Evolutionary conservation across 352 stramenopile genomes (phyloP), one percentile per base, ranked within the genome.

Genomic region (Aphanomyces euteiches): DNA sequence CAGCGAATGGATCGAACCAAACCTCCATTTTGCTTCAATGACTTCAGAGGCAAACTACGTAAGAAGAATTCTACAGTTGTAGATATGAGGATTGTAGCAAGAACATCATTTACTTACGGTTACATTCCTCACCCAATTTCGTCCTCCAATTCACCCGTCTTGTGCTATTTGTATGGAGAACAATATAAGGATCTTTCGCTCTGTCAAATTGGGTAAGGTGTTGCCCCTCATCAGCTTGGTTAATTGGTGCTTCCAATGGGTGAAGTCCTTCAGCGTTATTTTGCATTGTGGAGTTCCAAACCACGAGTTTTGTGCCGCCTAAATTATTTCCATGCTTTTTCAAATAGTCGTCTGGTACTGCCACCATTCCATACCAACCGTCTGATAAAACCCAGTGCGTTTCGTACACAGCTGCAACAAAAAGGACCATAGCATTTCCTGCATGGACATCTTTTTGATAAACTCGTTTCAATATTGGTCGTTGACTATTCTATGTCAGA

Each of bases 281-380:
- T 19, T 87, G 79, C 45, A 92, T 47, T 4, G 74, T 73, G 43
- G 85, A 78, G 74, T 90, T 90, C 85, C 83, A 92, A 6, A 79
- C 77, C 13, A 79, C 80, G 28, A 92, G 48, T 74, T 92, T 92
- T 21, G 74, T 82, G 13, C 85, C 85, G 37, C 88, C 63, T 36
- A 90, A 68, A 13, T 66, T 72, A 3, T 72, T 76, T 7, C 50
- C 47, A 69, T 87, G 66, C n/a, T 70, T 72, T 36, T 74, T 73
- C 38, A 90, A 61, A 6, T 75, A 64, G 8, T 65, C 47, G 63
- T 90, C 83, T 47, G 83, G 81, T 12, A 90, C 72, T 28, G 75
- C 81, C 41, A 89, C 88, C 4, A 90, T 72, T 36, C 74, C 80
- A 72, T 92, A 89, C 84, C 84, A 90, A 28, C 84, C 84, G 73